A percentile compares a stretch with the other conserved stretches of the same genome.
phyloP scores from a whole-genome alignment of 2,329 filamentous ascomycete species.

The Gnomoniopsis sp. region DNA sequence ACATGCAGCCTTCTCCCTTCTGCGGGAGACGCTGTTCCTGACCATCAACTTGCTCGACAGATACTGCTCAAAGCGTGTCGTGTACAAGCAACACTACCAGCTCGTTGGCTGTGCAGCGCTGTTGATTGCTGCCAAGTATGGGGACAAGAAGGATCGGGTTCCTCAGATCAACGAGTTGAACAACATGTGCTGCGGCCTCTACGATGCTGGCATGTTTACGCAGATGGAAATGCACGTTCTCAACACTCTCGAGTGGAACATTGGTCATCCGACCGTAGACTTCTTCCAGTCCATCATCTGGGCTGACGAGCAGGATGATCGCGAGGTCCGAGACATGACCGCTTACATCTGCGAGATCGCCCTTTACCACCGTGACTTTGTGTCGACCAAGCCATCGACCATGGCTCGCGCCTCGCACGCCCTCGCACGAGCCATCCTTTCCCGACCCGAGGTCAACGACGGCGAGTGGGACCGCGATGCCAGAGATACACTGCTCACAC shows the following conservation, averaged over 20 bases:
- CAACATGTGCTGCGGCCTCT: constrained; percentile 98
- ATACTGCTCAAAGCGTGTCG: constrained; percentile 95
- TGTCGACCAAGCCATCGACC: constrained; percentile 84
- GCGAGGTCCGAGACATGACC: constrained; percentile 91
- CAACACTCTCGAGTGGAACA: constrained; percentile 93
- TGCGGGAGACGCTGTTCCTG: constrained; percentile 93
- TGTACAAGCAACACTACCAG: constrained; percentile 99
- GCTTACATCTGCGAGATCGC: constrained; percentile 93
- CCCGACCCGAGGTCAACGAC: constrained; percentile 70
- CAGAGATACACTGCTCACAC: constrained; percentile 59
- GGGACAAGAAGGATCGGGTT: constrained; percentile 98
- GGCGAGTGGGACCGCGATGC: constrained; percentile 75
- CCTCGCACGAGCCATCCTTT: constrained; percentile 80
- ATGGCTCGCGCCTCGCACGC: constrained; percentile 86
- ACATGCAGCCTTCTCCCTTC: constrained; percentile 87
- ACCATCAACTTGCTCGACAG: constrained; percentile 95
- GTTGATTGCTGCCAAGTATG: constrained; percentile 96
- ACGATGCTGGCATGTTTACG: constrained; percentile 99
- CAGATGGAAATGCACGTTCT: constrained; percentile 99
- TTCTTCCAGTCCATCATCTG: constrained; percentile 87
- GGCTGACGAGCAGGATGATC: constrained; percentile 72
- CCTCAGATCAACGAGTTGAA: constrained; percentile 95
- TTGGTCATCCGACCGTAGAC: constrained; percentile 94
- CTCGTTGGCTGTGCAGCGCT: constrained; percentile 93
- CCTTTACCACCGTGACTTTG: constrained; percentile 94